Conservation (phyloP, 805 yeast species). For the Pichia kluyveri region DNA sequence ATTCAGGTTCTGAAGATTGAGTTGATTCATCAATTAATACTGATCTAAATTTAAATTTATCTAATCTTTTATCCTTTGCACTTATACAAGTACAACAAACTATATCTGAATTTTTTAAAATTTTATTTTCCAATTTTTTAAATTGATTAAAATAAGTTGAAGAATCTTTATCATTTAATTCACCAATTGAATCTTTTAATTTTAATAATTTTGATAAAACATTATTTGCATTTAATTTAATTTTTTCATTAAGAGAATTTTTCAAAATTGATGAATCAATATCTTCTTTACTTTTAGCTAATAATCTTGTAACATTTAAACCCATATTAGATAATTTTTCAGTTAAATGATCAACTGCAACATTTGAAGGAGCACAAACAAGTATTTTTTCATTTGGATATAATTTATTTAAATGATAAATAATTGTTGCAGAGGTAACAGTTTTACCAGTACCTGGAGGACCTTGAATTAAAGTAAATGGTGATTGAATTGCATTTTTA, state of each 20-base stretch:
- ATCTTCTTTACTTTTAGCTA: conserved; percentile 75
- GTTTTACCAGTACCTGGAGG: conserved; percentile 98
- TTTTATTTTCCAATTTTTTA: conserved; percentile 37
- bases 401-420: conserved; percentile 61
- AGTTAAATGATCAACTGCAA: conserved; percentile 89
- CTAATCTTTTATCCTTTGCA: conserved; percentile 70
- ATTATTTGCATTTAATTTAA: conserved; percentile 39
- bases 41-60: conserved; percentile 50
- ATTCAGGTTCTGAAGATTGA: conserved; percentile 90
- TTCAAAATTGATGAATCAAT: conserved; percentile 56
- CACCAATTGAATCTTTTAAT: conserved; percentile 60
- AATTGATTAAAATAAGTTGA: conserved; percentile 33
- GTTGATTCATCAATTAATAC: conserved; percentile 90
- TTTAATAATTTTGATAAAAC: conserved; percentile 49
- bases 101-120: conserved; percentile 57
- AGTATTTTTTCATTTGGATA: conserved; percentile 52
- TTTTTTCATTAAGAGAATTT: conserved; percentile 47
- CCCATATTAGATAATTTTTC: conserved; percentile 63
- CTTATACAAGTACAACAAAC: conserved; percentile 90
- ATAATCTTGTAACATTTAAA: conserved; percentile 65
- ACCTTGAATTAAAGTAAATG: conserved; percentile 80
- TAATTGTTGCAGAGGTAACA: conserved; percentile 82
- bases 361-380: conserved; percentile 93
- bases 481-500: conserved; percentile 53
- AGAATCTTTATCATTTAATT: conserved; percentile 48